phyloP scores from a whole-genome alignment of 225 moss, liverwort and hornwort species.

The Polytrichum commune region DNA sequence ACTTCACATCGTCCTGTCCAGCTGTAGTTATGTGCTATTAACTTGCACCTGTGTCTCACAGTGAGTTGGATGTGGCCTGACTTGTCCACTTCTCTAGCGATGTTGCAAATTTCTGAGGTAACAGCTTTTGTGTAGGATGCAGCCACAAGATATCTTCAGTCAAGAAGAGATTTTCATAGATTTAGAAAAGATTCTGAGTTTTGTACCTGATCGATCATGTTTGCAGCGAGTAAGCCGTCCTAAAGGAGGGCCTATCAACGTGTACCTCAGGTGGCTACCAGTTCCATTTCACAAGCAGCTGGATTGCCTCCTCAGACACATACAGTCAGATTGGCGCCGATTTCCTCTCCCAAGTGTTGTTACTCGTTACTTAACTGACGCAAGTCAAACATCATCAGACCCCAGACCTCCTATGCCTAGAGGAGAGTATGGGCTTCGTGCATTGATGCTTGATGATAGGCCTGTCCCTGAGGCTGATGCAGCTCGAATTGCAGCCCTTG shows the following conservation, averaged over 20 bases:
- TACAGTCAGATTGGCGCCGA: conserved; percentile 84
- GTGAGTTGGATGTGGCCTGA: too few species aligned
- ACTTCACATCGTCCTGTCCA: too few species aligned
- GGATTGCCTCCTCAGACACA: conserved; percentile 63
- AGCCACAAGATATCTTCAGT: neutral
- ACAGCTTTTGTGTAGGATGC: too few species aligned
- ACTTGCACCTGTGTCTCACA: too few species aligned
- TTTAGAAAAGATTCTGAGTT: conserved; percentile 4
- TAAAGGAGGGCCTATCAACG: conserved; percentile 74
- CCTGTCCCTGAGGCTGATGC: conserved; percentile 80
- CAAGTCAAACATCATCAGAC: conserved; percentile 53
- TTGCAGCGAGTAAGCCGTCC: conserved; percentile 83
- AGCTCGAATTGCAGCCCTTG: conserved; percentile 74
- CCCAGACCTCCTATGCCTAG: conserved; percentile 35
- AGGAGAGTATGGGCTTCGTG: conserved; percentile 57
- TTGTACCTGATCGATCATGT: conserved; percentile 15
- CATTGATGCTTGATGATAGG: conserved; percentile 51
- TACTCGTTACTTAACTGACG: conserved; percentile 52
- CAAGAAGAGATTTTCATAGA: neutral
- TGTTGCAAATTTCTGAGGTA: too few species aligned
- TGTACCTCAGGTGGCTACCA: conserved; percentile 90
- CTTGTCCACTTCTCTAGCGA: too few species aligned
- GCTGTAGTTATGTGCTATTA: too few species aligned
- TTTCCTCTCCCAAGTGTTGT: conserved; percentile 62
- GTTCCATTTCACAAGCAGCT: conserved; percentile 82